Percentiles rank a stretch among this genome's conserved stretches.
These are phyloP conservation scores for Stephanodiscus triporus DNA, from an alignment of 108 stramenopile species.

Conservation along the genomic window DNA sequence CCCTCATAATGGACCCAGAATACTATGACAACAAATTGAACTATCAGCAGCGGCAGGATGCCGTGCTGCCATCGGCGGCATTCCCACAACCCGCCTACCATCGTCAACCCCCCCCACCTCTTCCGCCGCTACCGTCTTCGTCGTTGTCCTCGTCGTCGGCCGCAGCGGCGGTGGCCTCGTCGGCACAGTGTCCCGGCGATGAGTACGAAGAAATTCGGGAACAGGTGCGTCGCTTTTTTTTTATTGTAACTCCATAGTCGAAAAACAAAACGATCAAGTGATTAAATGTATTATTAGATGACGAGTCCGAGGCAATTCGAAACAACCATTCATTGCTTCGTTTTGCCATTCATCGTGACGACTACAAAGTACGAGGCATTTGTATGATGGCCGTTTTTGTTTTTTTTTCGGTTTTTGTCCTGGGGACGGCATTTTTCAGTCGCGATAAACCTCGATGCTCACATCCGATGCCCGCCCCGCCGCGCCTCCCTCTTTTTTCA, in stretches of 20 bases:
- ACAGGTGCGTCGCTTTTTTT: constrained; percentile 49
- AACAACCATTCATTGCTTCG: constrained; percentile 11
- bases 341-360: constrained; percentile 8
- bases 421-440: no score
- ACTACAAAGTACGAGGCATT: constrained; percentile 24
- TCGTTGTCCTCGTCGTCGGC: not conserved
- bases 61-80: not conserved
- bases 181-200: constrained; percentile 49
- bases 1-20: not conserved
- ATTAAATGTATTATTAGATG: constrained; percentile 22
- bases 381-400: constrained; percentile 9
- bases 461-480: not conserved
- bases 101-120: not conserved
- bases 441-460: not conserved
- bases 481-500: not conserved
- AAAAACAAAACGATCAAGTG: constrained; percentile 5
- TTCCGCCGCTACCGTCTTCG: not conserved
- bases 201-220: constrained; percentile 82
- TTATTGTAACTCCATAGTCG: not conserved
- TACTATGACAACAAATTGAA: not conserved
- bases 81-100: not conserved
- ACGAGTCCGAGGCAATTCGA: constrained; percentile 8
- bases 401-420: not conserved
- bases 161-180: not conserved
- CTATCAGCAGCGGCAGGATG: not conserved